Evolutionary conservation across 106 monocot species (phyloP).

Genomic region (Acorus gramineus): DNA sequence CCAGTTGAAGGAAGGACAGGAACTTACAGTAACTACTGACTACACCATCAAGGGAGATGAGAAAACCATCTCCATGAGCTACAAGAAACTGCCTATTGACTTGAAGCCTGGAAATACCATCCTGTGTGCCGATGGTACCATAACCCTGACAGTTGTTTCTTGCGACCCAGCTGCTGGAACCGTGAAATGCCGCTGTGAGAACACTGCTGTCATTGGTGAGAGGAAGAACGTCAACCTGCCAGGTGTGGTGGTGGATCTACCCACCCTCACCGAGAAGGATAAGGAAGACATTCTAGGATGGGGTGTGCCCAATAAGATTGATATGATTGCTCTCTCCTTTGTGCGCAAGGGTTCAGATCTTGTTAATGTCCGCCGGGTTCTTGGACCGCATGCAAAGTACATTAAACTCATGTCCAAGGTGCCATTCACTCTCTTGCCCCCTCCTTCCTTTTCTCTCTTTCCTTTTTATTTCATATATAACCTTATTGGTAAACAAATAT

Average conservation of each 20-base stretch:
- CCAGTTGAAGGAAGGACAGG: constrained; percentile 71
- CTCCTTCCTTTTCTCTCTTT: neutral
- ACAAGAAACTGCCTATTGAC: constrained; percentile 82
- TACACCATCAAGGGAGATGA: constrained; percentile 71
- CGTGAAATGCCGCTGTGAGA: constrained; percentile 74
- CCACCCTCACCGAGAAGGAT: constrained; percentile 82
- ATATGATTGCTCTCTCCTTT: constrained; percentile 88
- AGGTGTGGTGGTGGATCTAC: constrained; percentile 80
- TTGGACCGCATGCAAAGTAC: constrained; percentile 58
- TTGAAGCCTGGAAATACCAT: constrained; percentile 74
- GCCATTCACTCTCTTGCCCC: too few relatives aligned
- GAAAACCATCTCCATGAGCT: constrained; percentile 76
- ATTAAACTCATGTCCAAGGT: constrained; percentile 98
- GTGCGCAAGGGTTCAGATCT: constrained; percentile 91
- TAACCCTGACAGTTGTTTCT: constrained; percentile 66
- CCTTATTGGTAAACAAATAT: too few relatives aligned
- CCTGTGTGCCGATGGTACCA: constrained; percentile 83
- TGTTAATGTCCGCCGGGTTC: constrained; percentile 65
- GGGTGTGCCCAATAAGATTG: constrained; percentile 84
- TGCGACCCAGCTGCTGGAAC: constrained; percentile 65
- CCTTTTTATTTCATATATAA: neutral
- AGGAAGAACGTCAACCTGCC: constrained; percentile 95
- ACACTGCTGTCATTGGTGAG: constrained; percentile 70
- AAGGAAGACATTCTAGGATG: constrained; percentile 76
- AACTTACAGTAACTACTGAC: constrained; percentile 75